These are phyloP conservation scores for Gleditsia sinensis DNA, from an alignment of 306 rosid genomes.

Conservation along the genomic window DNA sequence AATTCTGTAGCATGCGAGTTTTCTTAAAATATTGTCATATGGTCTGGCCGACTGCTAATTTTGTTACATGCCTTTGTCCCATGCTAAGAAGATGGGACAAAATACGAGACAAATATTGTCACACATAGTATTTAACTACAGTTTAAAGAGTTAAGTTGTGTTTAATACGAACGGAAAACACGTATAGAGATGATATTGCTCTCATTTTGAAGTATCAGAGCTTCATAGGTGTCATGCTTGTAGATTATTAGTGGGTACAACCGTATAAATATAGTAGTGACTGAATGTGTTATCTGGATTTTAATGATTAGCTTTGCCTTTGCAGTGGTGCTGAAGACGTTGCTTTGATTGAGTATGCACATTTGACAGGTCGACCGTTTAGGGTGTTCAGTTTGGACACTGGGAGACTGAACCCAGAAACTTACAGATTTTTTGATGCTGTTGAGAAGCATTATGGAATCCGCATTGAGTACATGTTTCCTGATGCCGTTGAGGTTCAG, in stretches of 20 bases:
- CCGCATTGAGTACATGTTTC: slow-evolving; percentile 88
- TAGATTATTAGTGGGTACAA: background rate
- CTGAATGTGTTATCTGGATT: background rate
- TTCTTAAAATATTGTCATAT: background rate
- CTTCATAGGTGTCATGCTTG: no score
- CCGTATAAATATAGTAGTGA: no score
- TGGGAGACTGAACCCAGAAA: slow-evolving; percentile 90
- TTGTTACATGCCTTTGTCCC: background rate
- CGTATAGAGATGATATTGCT: no score
- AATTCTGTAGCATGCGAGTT: background rate
- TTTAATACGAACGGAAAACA: no score
- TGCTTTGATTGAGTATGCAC: slow-evolving; percentile 88
- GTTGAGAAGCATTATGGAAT: slow-evolving; percentile 92
- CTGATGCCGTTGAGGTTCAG: slow-evolving; percentile 93
- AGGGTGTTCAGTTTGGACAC: slow-evolving; percentile 95
- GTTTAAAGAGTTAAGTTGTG: no score
- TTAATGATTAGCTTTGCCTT: slow-evolving; percentile 4
- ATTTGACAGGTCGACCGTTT: slow-evolving; percentile 77
- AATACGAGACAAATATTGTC: no score
- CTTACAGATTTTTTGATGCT: slow-evolving; percentile 67
- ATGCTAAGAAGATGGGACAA: no score
- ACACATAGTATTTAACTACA: no score
- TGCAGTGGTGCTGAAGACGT: slow-evolving; percentile 96
- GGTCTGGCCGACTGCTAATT: no score
- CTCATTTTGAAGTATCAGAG: no score